These are phyloP conservation scores for Marchantia polymorpha DNA, from an alignment of 225 moss, liverwort and hornwort species.

Conservation along the genomic window DNA sequence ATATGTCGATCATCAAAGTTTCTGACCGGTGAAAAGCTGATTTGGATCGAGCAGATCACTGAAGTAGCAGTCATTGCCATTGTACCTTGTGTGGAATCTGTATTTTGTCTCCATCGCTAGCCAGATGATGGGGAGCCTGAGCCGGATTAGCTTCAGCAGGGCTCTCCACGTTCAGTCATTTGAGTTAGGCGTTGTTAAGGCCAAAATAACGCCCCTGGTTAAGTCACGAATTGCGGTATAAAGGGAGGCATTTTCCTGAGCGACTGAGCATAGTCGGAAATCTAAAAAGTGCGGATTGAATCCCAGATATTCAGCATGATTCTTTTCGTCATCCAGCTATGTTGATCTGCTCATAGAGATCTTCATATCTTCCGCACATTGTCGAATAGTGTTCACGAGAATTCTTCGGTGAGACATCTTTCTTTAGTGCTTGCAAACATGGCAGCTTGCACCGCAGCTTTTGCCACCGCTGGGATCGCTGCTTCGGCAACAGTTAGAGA, in stretches of 20 bases:
- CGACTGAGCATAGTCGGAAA: neutral
- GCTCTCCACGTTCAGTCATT: neutral
- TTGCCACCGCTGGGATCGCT: constrained; percentile 2
- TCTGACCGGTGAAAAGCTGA: no score
- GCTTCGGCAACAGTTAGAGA: neutral
- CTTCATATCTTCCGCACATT: neutral
- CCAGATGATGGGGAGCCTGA: neutral
- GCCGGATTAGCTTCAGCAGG: neutral
- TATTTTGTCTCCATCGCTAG: neutral
- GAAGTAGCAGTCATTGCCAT: no score
- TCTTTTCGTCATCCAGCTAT: neutral
- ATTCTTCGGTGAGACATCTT: neutral
- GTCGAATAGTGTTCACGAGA: neutral
- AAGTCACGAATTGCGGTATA: neutral
- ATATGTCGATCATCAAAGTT: no score
- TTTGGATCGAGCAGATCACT: no score
- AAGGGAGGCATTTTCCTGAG: neutral
- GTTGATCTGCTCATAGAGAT: neutral
- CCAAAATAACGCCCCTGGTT: neutral
- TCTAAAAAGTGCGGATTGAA: neutral
- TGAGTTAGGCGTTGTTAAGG: no score
- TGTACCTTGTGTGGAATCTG: neutral
- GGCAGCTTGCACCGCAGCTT: neutral
- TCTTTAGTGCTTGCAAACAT: neutral
- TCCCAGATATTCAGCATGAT: neutral